Base-by-base conservation (phyloP, 495 filamentous ascomycete species). In the Recurvomyces mirabilis region DNA sequence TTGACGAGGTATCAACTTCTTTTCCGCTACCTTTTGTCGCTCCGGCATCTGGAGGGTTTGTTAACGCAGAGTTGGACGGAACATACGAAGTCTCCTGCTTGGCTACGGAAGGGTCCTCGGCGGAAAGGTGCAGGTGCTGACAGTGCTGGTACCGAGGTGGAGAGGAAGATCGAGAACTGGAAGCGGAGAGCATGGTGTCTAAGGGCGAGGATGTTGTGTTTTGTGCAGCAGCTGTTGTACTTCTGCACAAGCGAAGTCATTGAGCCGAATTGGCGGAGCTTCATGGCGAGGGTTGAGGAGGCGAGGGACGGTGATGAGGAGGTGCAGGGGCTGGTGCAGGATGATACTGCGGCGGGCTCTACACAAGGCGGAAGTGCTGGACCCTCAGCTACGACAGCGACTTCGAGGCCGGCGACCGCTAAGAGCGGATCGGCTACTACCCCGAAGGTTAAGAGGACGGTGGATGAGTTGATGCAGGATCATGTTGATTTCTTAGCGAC, bases 401-500 rank as follows among this genome's bases (percentile, higher is more conserved):
- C n/a, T n/a, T n/a, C n/a, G n/a, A n/a, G n/a, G n/a, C n/a, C n/a
- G n/a, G n/a, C n/a, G n/a, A n/a, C n/a, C n/a, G 52, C 46, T 10
- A 50, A 42, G 20, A 47, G 52, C 18, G 23, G 22, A 14, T 14
- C 13, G 21, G 40, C 32, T n/a, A 13, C 24, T 1, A 25, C 5
- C 12, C 19, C 6, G 5, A 65, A 66, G 40, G 69, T 67, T 33
- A 85, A 84, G 46, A 72, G 87, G 29, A 98, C 91, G 0, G 93
- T 98, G 13, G 91, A 98, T 53, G 86, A 95, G 60, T 65, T 98
- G 56, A 98, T 98, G 91, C 87, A 96, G 63, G 89, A 96, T 61
- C 91, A 98, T 68, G 88, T 98, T 23, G 91, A 96, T 64, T 96
- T 96, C 60, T 63, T 98, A 43, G 91, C 95, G 56, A 95, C 89